Conservation (phyloP, 2,329 filamentous ascomycete species). For the Microdochium trichocladiopsis region DNA sequence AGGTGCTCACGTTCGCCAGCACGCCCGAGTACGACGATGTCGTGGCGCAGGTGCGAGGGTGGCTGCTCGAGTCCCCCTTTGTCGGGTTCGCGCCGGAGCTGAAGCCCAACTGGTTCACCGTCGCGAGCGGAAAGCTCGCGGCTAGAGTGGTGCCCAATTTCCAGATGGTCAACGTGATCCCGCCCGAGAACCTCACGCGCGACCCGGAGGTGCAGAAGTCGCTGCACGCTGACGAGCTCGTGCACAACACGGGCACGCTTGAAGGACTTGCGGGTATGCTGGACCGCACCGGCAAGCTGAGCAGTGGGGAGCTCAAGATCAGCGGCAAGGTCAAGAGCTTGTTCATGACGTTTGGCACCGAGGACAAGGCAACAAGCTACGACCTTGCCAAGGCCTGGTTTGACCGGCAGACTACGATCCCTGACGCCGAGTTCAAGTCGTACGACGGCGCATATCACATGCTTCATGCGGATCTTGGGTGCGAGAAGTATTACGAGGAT, state of each 20-base stretch:
- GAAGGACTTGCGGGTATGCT: slow-evolving; percentile 72
- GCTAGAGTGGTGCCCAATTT: slow-evolving; percentile 58
- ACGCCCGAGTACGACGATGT: slow-evolving; percentile 44
- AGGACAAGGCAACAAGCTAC: slow-evolving; percentile 62
- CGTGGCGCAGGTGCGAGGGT: slow-evolving; percentile 58
- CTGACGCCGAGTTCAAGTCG: slow-evolving; percentile 63
- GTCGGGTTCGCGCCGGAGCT: slow-evolving; percentile 62
- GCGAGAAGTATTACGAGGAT: slow-evolving; percentile 49
- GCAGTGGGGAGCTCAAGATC: slow-evolving; percentile 45
- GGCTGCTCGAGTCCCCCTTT: slow-evolving; percentile 72
- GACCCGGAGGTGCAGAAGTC: slow-evolving; percentile 56
- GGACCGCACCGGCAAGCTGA: slow-evolving; percentile 60
- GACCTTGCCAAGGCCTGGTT: slow-evolving; percentile 58
- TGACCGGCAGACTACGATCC: slow-evolving; percentile 43
- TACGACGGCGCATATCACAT: slow-evolving; percentile 80
- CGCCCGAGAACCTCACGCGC: slow-evolving; percentile 57
- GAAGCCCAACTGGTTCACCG: slow-evolving; percentile 55
- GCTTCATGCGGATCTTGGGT: slow-evolving; percentile 53
- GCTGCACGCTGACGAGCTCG: slow-evolving; percentile 59
- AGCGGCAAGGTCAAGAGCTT: slow-evolving; percentile 53
- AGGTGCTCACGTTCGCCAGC: slow-evolving; percentile 57
- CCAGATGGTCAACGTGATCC: slow-evolving; percentile 61
- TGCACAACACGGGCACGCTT: slow-evolving; percentile 81
- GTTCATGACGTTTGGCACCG: slow-evolving; percentile 71
- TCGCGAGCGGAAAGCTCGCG: slow-evolving; percentile 60